Evolutionary conservation across 768 basidiomycete genomes (phyloP).

Genomic region (Mycena rebaudengoi): DNA sequence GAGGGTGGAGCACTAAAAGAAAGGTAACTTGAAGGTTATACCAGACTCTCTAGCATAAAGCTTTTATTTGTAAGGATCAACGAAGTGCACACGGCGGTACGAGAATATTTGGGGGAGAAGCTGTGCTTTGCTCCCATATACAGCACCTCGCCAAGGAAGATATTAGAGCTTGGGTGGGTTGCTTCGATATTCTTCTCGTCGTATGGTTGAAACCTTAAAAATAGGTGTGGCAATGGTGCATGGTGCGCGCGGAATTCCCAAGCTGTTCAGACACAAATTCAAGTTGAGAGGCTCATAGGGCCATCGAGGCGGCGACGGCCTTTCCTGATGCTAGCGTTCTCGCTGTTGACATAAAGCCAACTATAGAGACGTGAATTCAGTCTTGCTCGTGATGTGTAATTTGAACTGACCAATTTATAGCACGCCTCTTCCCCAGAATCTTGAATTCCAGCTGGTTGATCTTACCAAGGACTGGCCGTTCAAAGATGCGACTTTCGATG

Average conservation of each 20-base stretch:
- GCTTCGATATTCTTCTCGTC: no score
- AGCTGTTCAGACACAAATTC: no score
- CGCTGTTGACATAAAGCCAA: background rate
- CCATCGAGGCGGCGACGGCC: constrained; percentile 1
- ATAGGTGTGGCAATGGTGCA: constrained; percentile 6
- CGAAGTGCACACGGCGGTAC: no score
- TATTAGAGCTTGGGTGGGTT: constrained; percentile 11
- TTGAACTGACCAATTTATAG: background rate
- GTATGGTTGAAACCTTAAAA: background rate
- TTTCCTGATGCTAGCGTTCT: constrained; percentile 2
- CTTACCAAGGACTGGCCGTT: background rate
- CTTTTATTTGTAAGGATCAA: no score
- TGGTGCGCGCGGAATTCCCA: background rate
- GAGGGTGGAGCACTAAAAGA: no score
- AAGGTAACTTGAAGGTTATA: no score
- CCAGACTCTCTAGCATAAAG: no score
- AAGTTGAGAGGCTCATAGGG: background rate
- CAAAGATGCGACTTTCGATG: background rate
- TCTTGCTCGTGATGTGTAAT: background rate
- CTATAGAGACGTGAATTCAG: background rate
- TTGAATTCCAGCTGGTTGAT: background rate
- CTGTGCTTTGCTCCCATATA: no score
- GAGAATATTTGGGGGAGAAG: no score
- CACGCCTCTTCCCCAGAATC: background rate
- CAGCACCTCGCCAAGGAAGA: background rate